Percentiles rank a stretch among this genome's conserved stretches.
Conservation (phyloP, 106 monocot genomes). For the Apostasia ramifera region DNA sequence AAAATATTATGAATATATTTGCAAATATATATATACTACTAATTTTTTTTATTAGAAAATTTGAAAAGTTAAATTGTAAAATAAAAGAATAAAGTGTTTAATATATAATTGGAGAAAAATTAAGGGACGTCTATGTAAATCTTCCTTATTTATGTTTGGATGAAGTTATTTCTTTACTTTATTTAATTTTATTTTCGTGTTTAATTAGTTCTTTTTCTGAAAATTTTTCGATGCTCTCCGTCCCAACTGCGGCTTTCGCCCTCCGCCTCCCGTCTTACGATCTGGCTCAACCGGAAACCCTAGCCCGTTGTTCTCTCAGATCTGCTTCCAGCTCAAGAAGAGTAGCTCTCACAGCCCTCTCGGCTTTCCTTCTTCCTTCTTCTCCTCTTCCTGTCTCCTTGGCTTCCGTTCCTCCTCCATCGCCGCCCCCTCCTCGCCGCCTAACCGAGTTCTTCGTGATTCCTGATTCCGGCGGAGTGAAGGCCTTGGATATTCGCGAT, state of each 20-base stretch:
- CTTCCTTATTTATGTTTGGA: too few species aligned
- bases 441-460: constrained; percentile 16
- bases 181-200: too few species aligned
- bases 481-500: constrained; percentile 30
- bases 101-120: too few species aligned
- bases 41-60: too few species aligned
- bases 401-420: constrained; percentile 6
- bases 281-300: neutral
- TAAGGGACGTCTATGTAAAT: too few species aligned
- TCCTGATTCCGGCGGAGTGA: constrained; percentile 29
- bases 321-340: constrained; percentile 8
- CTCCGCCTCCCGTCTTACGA: neutral
- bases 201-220: too few species aligned
- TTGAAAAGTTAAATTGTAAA: too few species aligned
- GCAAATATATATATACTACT: too few species aligned
- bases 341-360: constrained; percentile 6
- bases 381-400: neutral
- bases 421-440: constrained; percentile 4
- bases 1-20: too few species aligned
- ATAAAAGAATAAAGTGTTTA: too few species aligned
- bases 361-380: neutral
- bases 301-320: neutral
- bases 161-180: too few species aligned
- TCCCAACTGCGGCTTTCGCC: neutral
- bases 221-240: too few species aligned